Conservation (phyloP, 257 asterid species). For the Nicotiana undulata region DNA sequence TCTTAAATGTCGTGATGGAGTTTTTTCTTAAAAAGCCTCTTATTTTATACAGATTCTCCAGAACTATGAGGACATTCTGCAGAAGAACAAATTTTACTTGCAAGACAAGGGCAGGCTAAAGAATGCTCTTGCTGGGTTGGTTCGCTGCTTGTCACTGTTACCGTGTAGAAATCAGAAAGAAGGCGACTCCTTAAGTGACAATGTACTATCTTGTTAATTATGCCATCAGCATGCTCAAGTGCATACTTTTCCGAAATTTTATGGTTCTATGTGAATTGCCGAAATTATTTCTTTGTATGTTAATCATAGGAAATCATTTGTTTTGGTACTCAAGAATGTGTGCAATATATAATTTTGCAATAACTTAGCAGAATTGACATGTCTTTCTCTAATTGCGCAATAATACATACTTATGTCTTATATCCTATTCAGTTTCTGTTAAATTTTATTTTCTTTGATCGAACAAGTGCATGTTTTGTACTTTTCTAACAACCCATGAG, state of each 20-base stretch:
- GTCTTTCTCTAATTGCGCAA: not conserved
- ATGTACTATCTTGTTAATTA: conserved; percentile 36
- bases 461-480: not conserved
- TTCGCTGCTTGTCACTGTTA: conserved; percentile 70
- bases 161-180: conserved; percentile 40
- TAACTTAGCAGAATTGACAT: not conserved
- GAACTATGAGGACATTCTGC: conserved; percentile 54
- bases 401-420: not conserved
- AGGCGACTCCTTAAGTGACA: conserved; percentile 35
- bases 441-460: not conserved
- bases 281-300: not conserved
- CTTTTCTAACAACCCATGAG: not conserved
- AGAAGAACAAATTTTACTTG: conserved; percentile 59
- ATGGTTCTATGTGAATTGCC: not conserved
- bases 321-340: not conserved
- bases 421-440: not conserved
- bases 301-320: not conserved
- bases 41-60: conserved; percentile 57
- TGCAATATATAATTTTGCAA: not conserved
- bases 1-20: not conserved
- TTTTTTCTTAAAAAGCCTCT: not conserved
- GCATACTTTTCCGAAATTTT: not conserved
- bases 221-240: conserved; percentile 2
- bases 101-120: conserved; percentile 74
- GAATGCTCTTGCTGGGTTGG: conserved; percentile 59